A percentile compares a stretch with the other conserved stretches of the same genome.
phyloP scores from a whole-genome alignment of 1,139 yeast species.

The Debaryomycetaceae sp. region DNA sequence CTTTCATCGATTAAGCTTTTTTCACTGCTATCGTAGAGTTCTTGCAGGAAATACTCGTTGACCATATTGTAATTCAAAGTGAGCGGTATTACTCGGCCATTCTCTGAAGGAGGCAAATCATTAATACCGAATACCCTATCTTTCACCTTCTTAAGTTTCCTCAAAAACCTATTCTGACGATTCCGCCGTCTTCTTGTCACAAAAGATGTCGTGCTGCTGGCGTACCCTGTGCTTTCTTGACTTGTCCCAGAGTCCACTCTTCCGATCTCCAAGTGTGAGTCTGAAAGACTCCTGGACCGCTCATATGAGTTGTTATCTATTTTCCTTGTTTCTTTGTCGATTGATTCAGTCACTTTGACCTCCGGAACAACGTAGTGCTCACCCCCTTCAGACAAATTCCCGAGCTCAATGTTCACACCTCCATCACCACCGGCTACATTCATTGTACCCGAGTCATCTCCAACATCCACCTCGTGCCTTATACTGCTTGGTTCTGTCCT shows the following conservation, averaged over 20 bases:
- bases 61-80: constrained; percentile 32
- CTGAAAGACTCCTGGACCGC: constrained; percentile 20
- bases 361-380: background rate
- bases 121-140: constrained; percentile 41
- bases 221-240: constrained; percentile 13
- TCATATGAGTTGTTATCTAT: constrained; percentile 15
- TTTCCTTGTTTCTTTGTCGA: background rate
- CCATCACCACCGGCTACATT: background rate
- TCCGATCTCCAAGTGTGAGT: constrained; percentile 19
- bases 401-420: background rate
- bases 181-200: constrained; percentile 17
- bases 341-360: background rate
- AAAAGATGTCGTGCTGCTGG: constrained; percentile 18
- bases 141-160: constrained; percentile 17
- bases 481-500: background rate
- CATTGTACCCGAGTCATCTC: background rate
- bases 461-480: background rate
- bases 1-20: constrained; percentile 61
- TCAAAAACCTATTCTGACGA: constrained; percentile 14
- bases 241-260: constrained; percentile 19
- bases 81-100: constrained; percentile 78
- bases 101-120: constrained; percentile 50
- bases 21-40: constrained; percentile 22
- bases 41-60: constrained; percentile 26
- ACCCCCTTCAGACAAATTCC: background rate